Conservation (phyloP, 331 rosid species). For the Stylosanthes scabra region DNA sequence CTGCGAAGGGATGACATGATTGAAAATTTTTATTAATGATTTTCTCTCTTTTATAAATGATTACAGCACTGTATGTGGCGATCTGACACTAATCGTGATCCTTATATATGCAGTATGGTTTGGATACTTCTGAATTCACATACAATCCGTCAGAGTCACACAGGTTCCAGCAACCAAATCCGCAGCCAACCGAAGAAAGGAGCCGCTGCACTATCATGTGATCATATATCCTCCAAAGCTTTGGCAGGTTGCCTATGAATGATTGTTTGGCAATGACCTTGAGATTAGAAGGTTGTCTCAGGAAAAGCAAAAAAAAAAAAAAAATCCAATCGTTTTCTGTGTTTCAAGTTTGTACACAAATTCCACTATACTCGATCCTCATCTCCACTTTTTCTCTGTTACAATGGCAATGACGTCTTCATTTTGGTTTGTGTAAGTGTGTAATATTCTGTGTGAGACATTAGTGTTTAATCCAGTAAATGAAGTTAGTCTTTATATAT, state of each 20-base stretch:
- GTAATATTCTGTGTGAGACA: slow-evolving; percentile 30
- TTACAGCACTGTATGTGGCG: slow-evolving; percentile 30
- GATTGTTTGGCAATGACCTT: slow-evolving; percentile 37
- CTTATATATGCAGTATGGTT: slow-evolving; percentile 51
- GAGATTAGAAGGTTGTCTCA: slow-evolving; percentile 36
- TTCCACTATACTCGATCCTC: slow-evolving; percentile 31
- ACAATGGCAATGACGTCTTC: slow-evolving; percentile 36
- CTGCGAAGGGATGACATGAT: neutral
- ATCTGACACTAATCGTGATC: slow-evolving; percentile 33
- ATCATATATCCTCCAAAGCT: slow-evolving; percentile 48
- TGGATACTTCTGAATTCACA: slow-evolving; percentile 91
- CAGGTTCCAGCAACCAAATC: slow-evolving; percentile 70
- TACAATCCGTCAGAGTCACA: slow-evolving; percentile 93
- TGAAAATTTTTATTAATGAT: neutral
- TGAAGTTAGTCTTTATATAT: slow-evolving; percentile 9
- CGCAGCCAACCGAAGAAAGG: slow-evolving; percentile 92
- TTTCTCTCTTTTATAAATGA: slow-evolving; percentile 11
- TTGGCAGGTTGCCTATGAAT: slow-evolving; percentile 32
- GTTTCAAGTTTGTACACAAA: slow-evolving; percentile 44
- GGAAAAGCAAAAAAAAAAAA: neutral
- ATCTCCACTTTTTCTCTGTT: slow-evolving; percentile 14
- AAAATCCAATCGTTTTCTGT: slow-evolving; percentile 14
- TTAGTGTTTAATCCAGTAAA: slow-evolving; percentile 30
- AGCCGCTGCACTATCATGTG: slow-evolving; percentile 92
- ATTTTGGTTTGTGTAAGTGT: slow-evolving; percentile 40